phyloP scores from a whole-genome alignment of 2,329 filamentous ascomycete species.

The Botryotinia narcissicola region DNA sequence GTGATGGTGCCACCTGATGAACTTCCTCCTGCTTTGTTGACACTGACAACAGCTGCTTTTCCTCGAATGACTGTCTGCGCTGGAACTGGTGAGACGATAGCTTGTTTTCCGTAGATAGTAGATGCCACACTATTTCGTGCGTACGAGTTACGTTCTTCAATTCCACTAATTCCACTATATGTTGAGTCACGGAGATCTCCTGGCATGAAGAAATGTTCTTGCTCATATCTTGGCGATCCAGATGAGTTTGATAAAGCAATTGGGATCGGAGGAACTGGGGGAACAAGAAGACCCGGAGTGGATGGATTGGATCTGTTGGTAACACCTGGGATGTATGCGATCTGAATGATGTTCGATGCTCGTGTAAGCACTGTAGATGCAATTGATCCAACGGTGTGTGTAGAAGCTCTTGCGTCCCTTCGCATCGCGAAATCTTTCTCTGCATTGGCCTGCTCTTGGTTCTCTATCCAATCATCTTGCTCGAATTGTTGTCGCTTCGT shows the following conservation, averaged over 20 bases:
- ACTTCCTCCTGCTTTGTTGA: constrained; percentile 65
- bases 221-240: constrained; percentile 60
- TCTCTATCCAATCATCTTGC: constrained; percentile 55
- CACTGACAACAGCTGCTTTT: constrained; percentile 89
- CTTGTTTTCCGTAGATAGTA: constrained; percentile 90
- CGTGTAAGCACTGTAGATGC: constrained; percentile 93
- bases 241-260: constrained; percentile 56
- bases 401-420: constrained; percentile 67
- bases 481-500: constrained; percentile 68
- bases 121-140: constrained; percentile 78
- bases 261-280: constrained; percentile 92
- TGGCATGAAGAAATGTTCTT: constrained; percentile 92
- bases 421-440: constrained; percentile 54
- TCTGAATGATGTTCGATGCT: constrained; percentile 98
- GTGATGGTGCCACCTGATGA: constrained; percentile 50
- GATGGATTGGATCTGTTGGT: constrained; percentile 85
- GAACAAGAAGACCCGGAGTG: constrained; percentile 77
- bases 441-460: constrained; percentile 50
- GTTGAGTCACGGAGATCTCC: constrained; percentile 88
- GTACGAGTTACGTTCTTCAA: constrained; percentile 56
- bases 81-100: constrained; percentile 72
- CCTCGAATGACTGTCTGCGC: constrained; percentile 84
- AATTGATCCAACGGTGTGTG: constrained; percentile 84
- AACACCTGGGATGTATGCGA: constrained; percentile 96
- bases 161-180: constrained; percentile 66